phyloP scores from a whole-genome alignment of 2,329 filamentous ascomycete genomes.

The Trichophyton rubrum region DNA sequence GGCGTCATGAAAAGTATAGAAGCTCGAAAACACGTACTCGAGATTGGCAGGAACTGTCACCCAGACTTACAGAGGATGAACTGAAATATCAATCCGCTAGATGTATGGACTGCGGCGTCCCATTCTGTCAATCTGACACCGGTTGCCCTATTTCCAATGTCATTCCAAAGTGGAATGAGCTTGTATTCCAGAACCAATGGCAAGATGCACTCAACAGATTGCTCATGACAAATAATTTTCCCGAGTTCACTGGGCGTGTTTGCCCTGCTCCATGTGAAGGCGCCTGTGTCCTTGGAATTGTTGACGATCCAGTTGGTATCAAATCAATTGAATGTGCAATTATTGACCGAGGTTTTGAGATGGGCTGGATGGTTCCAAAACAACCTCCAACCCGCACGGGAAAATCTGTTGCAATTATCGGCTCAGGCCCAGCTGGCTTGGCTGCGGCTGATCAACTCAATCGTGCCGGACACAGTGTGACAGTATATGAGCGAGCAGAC shows the following conservation, averaged over 20 bases:
- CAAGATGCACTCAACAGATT: constrained; percentile 81
- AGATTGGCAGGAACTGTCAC: constrained; percentile 86
- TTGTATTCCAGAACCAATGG: constrained; percentile 69
- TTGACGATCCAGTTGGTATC: constrained; percentile 92
- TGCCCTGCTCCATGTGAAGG: constrained; percentile 95
- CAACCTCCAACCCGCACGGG: constrained; percentile 70
- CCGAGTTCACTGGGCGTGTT: constrained; percentile 92
- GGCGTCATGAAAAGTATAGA: constrained; percentile 86
- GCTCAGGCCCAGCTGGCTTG: constrained; percentile 83
- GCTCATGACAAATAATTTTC: constrained; percentile 96
- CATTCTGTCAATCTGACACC: constrained; percentile 93
- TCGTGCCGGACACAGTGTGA: constrained; percentile 76
- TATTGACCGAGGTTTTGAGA: constrained; percentile 93
- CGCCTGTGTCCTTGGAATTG: constrained; percentile 90
- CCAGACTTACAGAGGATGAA: constrained; percentile 81
- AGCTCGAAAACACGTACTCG: constrained; percentile 69
- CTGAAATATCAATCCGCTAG: constrained; percentile 92
- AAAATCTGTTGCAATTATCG: constrained; percentile 79
- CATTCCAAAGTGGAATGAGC: constrained; percentile 91
- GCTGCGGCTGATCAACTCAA: constrained; percentile 89
- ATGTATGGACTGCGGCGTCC: constrained; percentile 98
- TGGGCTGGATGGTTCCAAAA: constrained; percentile 89
- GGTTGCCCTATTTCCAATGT: constrained; percentile 96
- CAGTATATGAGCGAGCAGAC: constrained; percentile 85
- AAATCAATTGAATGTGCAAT: constrained; percentile 98